A percentile compares a stretch with the other conserved stretches of the same genome.
Evolutionary conservation across 495 filamentous ascomycete species (phyloP).

Genomic region (Cairneyella variabilis): DNA sequence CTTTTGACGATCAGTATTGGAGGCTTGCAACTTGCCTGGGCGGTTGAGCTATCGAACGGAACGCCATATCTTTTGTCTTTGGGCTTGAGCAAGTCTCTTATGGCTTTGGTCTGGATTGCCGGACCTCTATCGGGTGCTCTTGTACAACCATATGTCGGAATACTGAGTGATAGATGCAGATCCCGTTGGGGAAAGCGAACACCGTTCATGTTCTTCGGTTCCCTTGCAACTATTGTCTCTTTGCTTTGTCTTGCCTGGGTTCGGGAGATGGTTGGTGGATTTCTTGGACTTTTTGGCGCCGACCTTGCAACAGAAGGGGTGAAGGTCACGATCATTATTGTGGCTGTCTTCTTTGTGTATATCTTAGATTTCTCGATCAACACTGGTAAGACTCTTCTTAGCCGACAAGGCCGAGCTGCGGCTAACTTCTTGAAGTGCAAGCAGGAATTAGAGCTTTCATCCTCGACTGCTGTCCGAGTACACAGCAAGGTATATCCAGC

Average conservation of each 20-base stretch:
- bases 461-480: conserved; percentile 81
- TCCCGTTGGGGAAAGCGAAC: conserved; percentile 77
- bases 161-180: conserved; percentile 83
- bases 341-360: conserved; percentile 78
- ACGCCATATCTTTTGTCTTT: conserved; percentile 68
- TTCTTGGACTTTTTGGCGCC: conserved; percentile 69
- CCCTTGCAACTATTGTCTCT: conserved; percentile 65
- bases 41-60: conserved; percentile 83
- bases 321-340: conserved; percentile 57
- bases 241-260: conserved; percentile 81
- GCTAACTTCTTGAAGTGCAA: conserved; percentile 55
- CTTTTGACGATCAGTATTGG: conserved; percentile 79
- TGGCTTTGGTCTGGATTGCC: conserved; percentile 92
- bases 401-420: conserved; percentile 1
- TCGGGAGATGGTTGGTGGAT: conserved; percentile 66
- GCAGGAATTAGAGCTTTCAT: conserved; percentile 86
- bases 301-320: conserved; percentile 56
- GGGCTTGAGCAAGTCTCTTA: conserved; percentile 86
- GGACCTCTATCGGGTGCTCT: conserved; percentile 81
- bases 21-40: conserved; percentile 92
- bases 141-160: conserved; percentile 92
- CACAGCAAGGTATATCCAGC: conserved; percentile 60
- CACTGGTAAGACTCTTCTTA: conserved; percentile 54
- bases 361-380: conserved; percentile 89
- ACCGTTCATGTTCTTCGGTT: conserved; percentile 81